phyloP scores from a whole-genome alignment of 1,139 yeast genomes.

The Hyphopichia pseudoburtonii region DNA sequence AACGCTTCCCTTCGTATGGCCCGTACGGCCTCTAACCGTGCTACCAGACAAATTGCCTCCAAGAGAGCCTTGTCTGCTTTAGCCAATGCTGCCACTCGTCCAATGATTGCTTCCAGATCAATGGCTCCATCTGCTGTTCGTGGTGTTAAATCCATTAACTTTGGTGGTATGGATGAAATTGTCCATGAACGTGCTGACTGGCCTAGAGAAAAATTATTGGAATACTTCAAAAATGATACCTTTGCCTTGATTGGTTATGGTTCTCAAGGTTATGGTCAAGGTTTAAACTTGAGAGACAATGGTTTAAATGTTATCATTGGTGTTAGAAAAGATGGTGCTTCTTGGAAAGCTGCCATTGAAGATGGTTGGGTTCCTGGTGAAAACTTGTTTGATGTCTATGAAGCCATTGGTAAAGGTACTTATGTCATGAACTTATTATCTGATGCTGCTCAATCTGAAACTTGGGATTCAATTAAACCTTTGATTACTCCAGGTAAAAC shows the following conservation, averaged over 20 bases:
- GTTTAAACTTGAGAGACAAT: constrained; percentile 97
- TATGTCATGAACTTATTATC: constrained; percentile 96
- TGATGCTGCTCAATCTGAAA: constrained; percentile 99
- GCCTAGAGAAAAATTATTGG: constrained; percentile 96
- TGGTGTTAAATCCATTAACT: constrained; percentile 95
- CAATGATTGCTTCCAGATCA: constrained; percentile 40
- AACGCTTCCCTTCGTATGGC: constrained; percentile 62
- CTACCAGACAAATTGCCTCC: constrained; percentile 51
- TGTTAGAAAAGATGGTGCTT: constrained; percentile 97
- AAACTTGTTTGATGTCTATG: constrained; percentile 91
- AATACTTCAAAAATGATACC: constrained; percentile 97
- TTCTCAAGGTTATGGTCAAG: constrained; percentile 99
- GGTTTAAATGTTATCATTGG: constrained; percentile 97
- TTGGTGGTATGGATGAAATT: constrained; percentile 91
- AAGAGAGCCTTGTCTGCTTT: constrained; percentile 69
- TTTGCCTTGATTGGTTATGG: constrained; percentile 98
- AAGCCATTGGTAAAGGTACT: constrained; percentile 91
- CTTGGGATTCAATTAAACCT: constrained; percentile 87
- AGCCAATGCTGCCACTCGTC: constrained; percentile 50
- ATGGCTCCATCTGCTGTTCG: constrained; percentile 51
- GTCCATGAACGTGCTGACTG: constrained; percentile 99
- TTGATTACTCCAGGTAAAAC: constrained; percentile 96
- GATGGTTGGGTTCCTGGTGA: constrained; percentile 99
- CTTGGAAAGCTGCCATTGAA: constrained; percentile 99
- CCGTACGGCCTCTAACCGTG: constrained; percentile 54